phyloP scores from a whole-genome alignment of 768 basidiomycete species.

The Aureoboletus auriporus region DNA sequence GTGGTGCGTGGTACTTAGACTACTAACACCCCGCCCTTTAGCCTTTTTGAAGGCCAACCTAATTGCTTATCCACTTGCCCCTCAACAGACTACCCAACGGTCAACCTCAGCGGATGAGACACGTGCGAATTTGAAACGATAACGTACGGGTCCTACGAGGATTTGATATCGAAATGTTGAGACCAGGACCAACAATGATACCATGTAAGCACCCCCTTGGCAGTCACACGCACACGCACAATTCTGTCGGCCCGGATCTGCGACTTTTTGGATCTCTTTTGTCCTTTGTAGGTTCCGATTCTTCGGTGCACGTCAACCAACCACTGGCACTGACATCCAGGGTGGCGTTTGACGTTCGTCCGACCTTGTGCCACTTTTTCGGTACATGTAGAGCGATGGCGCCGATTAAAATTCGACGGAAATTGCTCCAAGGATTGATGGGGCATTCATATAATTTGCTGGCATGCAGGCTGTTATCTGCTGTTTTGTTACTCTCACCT shows the following conservation, averaged over 20 bases:
- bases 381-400: constrained; percentile 9
- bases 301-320: background rate
- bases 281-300: background rate
- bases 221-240: background rate
- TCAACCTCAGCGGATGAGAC: background rate
- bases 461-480: constrained; percentile 3
- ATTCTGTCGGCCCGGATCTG: background rate
- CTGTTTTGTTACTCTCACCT: constrained; percentile 5
- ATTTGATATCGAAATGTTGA: too few relatives aligned
- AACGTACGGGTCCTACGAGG: background rate
- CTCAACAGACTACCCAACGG: too few relatives aligned
- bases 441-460: constrained; percentile 9
- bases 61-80: too few relatives aligned
- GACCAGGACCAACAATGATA: constrained; percentile 2
- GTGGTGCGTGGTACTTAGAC: background rate
- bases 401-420: constrained; percentile 24
- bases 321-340: constrained; percentile 1
- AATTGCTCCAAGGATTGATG: constrained; percentile 16
- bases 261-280: background rate
- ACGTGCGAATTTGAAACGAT: constrained; percentile 10
- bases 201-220: too few relatives aligned
- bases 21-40: too few relatives aligned
- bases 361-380: background rate
- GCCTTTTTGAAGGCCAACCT: too few relatives aligned
- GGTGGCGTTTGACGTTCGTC: constrained; percentile 8